Evolutionary conservation across 768 basidiomycete species (phyloP).

Genomic region (Kwoniella shandongensis): DNA sequence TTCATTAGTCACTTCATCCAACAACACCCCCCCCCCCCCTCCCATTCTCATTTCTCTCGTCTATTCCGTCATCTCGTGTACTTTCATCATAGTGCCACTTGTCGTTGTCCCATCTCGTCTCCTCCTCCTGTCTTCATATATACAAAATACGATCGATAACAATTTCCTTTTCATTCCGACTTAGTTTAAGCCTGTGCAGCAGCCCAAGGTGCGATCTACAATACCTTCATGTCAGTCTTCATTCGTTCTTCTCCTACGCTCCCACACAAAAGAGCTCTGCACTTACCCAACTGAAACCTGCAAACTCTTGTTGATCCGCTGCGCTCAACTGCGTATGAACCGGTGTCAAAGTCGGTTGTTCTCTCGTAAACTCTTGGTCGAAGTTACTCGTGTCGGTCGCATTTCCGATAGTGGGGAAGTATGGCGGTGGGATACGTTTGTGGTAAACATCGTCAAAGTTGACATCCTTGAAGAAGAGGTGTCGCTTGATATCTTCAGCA

Average conservation of each 20-base stretch:
- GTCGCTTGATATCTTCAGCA: constrained; percentile 94
- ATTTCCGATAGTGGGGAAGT: constrained; percentile 83
- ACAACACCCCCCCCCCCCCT: too few relatives aligned
- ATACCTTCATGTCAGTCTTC: too few relatives aligned
- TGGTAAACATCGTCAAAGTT: constrained; percentile 95
- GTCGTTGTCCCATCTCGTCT: too few relatives aligned
- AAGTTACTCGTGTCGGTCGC: constrained; percentile 61
- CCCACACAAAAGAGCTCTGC: not conserved
- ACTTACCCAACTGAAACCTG: constrained; percentile 83
- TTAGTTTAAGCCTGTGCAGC: constrained; percentile 18
- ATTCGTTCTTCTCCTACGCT: not conserved
- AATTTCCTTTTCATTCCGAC: not conserved
- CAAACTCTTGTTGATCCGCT: constrained; percentile 91
- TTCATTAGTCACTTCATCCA: too few relatives aligned
- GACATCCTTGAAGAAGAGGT: constrained; percentile 98
- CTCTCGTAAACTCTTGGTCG: constrained; percentile 93
- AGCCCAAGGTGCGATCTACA: constrained; percentile 33
- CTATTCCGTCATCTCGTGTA: too few relatives aligned
- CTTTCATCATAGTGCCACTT: too few relatives aligned
- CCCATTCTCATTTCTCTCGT: too few relatives aligned
- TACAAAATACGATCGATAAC: not conserved
- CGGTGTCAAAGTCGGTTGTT: constrained; percentile 95
- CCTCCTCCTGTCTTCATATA: too few relatives aligned
- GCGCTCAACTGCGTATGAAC: constrained; percentile 89
- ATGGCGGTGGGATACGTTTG: constrained; percentile 95